Evolutionary conservation across 2,329 filamentous ascomycete species (phyloP), one percentile per base, ranked within the genome.

Genomic region (Colletotrichum orchidophilum): DNA sequence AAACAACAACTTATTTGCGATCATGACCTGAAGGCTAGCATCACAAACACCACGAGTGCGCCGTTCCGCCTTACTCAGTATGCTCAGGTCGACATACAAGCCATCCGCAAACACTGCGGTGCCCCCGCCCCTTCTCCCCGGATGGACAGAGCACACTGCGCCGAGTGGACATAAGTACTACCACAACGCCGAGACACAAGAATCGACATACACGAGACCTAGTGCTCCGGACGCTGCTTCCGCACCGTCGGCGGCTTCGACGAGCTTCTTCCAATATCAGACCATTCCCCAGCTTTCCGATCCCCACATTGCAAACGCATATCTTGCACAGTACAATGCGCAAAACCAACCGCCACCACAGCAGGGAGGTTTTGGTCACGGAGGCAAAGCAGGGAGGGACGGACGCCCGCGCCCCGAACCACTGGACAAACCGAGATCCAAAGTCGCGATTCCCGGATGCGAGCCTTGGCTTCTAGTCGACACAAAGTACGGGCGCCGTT

Each of bases 141-240:
- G 94, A 73, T 98, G 95, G 95, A 94, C 93, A n/a, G 94, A 97
- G 81, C 95, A 98, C 83, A 95, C 92, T 82, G 94, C 95, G 63
- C 95, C 95, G 6, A 92, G 92, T 61, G 94, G 94, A 5, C 95
- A 97, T 81, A 87, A 87, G 31, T 98, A 97, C 83, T 98, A 95
- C 82, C 96, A 97, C 84, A 92, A 97, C 83, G 86, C 91, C 55
- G 85, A 88, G 66, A 96, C 94, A 1, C 94, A 96, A 77, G 89
- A 94, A 77, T 97, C 95, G 1, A 97, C 95, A 53, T 98, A 97
- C 80, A 92, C 88, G 49, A 90, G 94, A 39, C 95, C 95, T n/a
- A 83, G 83, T 70, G 78, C 81, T 11, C 74, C 79, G 35, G 42
- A 46, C 49, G 76, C 76, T 46, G 21, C 27, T 54, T 29, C 54